Percentiles rank a stretch among this genome's conserved stretches.
Conservation (phyloP, 768 basidiomycete species). For the Galerina marginata region DNA sequence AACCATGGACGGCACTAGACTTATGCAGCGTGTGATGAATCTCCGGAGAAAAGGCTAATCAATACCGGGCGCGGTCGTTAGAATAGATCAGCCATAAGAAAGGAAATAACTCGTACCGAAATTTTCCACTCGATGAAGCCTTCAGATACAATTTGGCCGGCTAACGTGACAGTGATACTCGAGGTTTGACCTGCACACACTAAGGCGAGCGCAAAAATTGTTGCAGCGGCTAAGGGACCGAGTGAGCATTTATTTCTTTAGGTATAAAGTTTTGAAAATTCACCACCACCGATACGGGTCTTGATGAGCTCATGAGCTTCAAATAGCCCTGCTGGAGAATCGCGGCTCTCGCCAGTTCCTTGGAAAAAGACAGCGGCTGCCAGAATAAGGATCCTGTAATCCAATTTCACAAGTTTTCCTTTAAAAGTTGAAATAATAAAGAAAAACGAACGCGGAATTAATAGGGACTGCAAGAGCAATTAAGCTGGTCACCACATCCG, state of each 20-base stretch:
- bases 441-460: conserved; percentile 61
- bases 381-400: conserved; percentile 67
- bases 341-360: conserved; percentile 33
- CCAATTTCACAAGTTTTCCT: background rate
- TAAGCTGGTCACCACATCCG: conserved; percentile 63
- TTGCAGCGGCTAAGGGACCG: conserved; percentile 54
- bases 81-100: background rate
- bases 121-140: conserved; percentile 81
- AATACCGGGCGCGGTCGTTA: conserved; percentile 5
- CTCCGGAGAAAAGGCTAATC: conserved; percentile 63
- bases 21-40: conserved; percentile 70
- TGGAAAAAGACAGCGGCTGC: conserved; percentile 74
- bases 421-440: background rate
- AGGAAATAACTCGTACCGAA: conserved; percentile 40
- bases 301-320: conserved; percentile 71
- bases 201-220: conserved; percentile 77
- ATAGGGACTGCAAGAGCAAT: conserved; percentile 76
- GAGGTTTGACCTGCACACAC: conserved; percentile 81
- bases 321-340: conserved; percentile 65
- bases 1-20: conserved; percentile 70
- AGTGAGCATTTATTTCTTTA: background rate
- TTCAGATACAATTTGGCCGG: conserved; percentile 81
- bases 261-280: conserved; percentile 10
- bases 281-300: conserved; percentile 60
- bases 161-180: conserved; percentile 76